Conservation (phyloP, 257 asterid species). For the Verbena officinalis region DNA sequence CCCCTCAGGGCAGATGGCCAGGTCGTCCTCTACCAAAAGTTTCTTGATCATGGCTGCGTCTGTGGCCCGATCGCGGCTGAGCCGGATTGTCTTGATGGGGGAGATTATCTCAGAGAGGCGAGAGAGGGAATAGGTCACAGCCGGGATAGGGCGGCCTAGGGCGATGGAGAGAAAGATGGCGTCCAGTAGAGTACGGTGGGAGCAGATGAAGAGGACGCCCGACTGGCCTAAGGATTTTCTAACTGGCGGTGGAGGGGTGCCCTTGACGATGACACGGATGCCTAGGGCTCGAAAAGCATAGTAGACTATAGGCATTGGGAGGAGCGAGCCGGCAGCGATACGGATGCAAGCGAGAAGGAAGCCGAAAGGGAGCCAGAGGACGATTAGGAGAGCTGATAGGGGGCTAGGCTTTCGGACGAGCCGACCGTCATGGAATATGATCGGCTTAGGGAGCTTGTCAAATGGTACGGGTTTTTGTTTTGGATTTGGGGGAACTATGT, state of each 20-base stretch:
- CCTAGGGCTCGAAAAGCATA: slow-evolving; percentile 62
- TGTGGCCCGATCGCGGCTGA: slow-evolving; percentile 51
- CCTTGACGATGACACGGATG: slow-evolving; percentile 55
- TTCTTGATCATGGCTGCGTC: slow-evolving; percentile 44
- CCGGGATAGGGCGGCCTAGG: slow-evolving; percentile 70
- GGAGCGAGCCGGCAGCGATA: slow-evolving; percentile 60
- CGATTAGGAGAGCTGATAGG: slow-evolving; percentile 41
- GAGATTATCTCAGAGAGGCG: slow-evolving; percentile 71
- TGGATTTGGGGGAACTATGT: slow-evolving; percentile 55
- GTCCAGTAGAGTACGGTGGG: slow-evolving; percentile 64
- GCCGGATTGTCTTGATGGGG: slow-evolving; percentile 59
- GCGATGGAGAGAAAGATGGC: slow-evolving; percentile 64
- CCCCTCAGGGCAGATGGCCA: slow-evolving; percentile 52
- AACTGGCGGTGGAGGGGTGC: slow-evolving; percentile 54
- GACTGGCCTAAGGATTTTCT: slow-evolving; percentile 34
- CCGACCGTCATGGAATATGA: slow-evolving; percentile 70
- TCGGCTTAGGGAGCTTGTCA: slow-evolving; percentile 60
- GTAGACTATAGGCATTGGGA: slow-evolving; percentile 59
- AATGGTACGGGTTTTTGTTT: slow-evolving; percentile 42
- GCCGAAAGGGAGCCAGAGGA: slow-evolving; percentile 66
- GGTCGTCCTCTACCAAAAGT: slow-evolving; percentile 38
- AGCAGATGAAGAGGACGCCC: slow-evolving; percentile 67
- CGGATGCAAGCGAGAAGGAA: slow-evolving; percentile 57
- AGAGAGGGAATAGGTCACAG: slow-evolving; percentile 70
- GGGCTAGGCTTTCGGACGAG: slow-evolving; percentile 61